Percentiles rank a stretch among this genome's conserved stretches.
These are phyloP conservation scores for Aegilops tauschii DNA, from an alignment of 176 grass and related monocot species.

Conservation along the genomic window DNA sequence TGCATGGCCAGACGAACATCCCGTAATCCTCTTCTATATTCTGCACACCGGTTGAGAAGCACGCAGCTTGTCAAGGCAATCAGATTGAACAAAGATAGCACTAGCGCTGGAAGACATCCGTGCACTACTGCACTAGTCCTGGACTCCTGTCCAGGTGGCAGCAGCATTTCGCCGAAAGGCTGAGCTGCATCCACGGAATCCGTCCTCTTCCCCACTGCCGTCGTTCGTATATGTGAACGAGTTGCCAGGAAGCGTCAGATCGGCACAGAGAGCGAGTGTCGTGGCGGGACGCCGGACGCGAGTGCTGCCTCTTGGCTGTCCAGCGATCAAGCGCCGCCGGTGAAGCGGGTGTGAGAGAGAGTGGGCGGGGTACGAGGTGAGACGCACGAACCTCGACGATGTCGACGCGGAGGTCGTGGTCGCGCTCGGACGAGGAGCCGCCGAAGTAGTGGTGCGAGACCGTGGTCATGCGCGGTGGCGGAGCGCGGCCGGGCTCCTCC, in stretches of 20 bases:
- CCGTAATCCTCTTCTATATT: slow-evolving; percentile 81
- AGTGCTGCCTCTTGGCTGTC: not conserved
- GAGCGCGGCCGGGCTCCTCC: not conserved
- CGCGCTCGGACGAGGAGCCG: slow-evolving; percentile 28
- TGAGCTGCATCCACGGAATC: not conserved
- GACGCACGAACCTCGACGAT: slow-evolving; percentile 61
- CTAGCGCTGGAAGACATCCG: not conserved
- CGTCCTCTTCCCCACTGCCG: not conserved
- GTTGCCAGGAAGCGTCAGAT: no score
- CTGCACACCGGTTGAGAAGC: slow-evolving; percentile 15
- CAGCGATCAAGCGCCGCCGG: not conserved
- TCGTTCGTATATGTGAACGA: not conserved
- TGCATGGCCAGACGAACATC: slow-evolving; percentile 94
- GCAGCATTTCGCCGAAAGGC: slow-evolving; percentile 20
- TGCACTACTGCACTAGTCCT: no score
- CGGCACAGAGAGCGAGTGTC: no score
- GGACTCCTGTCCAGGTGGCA: not conserved
- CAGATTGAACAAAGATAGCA: not conserved
- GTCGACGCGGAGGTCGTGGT: slow-evolving; percentile 58
- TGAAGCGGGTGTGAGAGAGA: not conserved
- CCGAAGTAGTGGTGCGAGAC: slow-evolving; percentile 78
- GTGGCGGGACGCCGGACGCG: not conserved
- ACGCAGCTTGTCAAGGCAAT: not conserved
- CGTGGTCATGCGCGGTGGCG: slow-evolving; percentile 37
- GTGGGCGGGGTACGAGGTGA: not conserved